These are phyloP conservation scores for Kwoniella shivajii DNA, from an alignment of 1,284 basidiomycete genomes.

Conservation along the genomic window DNA sequence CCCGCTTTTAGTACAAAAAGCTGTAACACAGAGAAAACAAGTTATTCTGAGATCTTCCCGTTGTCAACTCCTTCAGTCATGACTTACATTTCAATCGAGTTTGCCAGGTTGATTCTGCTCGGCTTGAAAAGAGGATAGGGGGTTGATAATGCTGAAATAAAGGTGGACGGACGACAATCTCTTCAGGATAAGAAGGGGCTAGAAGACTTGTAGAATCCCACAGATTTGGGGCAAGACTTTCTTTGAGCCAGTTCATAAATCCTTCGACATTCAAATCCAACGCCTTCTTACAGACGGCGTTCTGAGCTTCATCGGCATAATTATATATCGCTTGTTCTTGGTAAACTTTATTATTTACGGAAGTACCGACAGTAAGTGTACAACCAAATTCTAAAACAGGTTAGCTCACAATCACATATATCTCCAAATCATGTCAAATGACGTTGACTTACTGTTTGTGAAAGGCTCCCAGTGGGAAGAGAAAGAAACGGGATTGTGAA, in stretches of 20 bases:
- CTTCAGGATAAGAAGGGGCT: neutral
- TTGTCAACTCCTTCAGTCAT: neutral
- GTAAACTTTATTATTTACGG: conserved; percentile 13
- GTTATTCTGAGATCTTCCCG: neutral
- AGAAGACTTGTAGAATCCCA: neutral
- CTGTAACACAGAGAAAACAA: neutral
- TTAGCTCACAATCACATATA: neutral
- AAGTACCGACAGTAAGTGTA: conserved; percentile 12
- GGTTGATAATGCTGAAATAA: neutral
- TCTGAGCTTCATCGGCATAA: conserved; percentile 13
- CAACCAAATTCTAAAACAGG: conserved; percentile 19
- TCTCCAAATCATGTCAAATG: neutral
- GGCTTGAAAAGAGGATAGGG: neutral
- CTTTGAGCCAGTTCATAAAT: conserved; percentile 12
- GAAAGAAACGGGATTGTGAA: conserved; percentile 2
- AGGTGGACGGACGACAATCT: neutral
- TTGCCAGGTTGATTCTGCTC: neutral
- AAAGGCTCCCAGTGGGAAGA: conserved; percentile 1
- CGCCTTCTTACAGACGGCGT: conserved; percentile 18
- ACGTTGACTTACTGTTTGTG: conserved; percentile 4
- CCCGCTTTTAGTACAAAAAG: neutral
- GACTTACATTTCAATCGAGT: neutral
- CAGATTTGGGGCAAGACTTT: neutral
- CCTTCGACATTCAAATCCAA: conserved; percentile 22
- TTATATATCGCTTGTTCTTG: conserved; percentile 9